Base-by-base conservation (phyloP, 2,329 filamentous ascomycete species). In the Monascus ruber region DNA sequence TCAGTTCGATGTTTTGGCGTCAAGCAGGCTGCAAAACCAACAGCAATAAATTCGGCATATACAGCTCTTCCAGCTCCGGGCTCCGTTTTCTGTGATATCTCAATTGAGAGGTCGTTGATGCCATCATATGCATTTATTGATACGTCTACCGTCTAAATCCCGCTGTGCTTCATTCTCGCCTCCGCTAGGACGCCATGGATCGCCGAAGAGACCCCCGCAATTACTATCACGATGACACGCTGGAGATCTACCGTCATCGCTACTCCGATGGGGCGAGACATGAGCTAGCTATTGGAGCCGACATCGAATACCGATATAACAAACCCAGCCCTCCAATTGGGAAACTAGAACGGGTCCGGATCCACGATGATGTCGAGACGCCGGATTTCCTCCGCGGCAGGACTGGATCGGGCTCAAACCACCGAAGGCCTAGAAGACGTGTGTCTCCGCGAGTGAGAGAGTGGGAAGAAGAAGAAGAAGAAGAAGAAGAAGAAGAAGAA, bases 271-370 rank as follows among this genome's bases (percentile, higher is more conserved):
- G 40, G 26, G 25, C 45, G 4, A 46, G 49, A 43, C 48, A 48
- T n/a, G 53, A 52, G 11, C 56, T 48, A 4, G 40, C 48, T 17
- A 47, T 51, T 26, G 55, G 58, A 11, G 51, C 56, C 8, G 58
- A 60, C 9, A 31, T 50, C 11, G 47, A 60, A 28, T 46, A 45
- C 32, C 48, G 42, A 24, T 53, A 50, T 29, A 55, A 53, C 26
- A 45, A 47, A 31, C 51, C 53, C 54, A 69, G 46, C 56, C 71
- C 49, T 49, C 64, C 46, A 39, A 71, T 56, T 57, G 74, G 52
- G 51, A 56, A 58, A 26, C 52, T 59, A n/a, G 59, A 62, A 31
- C 56, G 60, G 10, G 49, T 63, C 37, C 63, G 65, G 17, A 52
- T 65, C 7, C 61, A 64, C 31, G 64, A 65, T 10, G 51, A 50